Base-by-base conservation (phyloP, 257 asterid species). In the Voacanga thouarsii region DNA sequence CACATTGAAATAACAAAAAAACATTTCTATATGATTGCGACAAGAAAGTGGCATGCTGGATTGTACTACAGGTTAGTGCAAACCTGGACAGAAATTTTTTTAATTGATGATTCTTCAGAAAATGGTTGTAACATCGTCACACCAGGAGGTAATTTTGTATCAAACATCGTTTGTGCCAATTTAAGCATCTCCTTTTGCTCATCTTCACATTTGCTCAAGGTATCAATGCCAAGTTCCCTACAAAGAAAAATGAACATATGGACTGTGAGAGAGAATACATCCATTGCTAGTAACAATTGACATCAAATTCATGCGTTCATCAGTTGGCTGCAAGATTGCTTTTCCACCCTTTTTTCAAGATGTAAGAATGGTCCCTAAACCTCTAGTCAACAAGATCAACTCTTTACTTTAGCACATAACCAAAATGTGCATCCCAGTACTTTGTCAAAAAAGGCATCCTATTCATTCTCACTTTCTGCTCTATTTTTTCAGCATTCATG, bases 131-230 rank as follows among this genome's bases (percentile, higher is more conserved):
- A 75, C 94, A 92, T 90, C 2, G 81, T 90, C 47, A 92, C 95
- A 3, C 98, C 98, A 77, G 98, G 97, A 39, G 99, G 98, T 71
- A 96, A 88, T 89, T 92, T 92, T 45, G 99, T 96, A 79, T 96
- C 99, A 55, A 96, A 96, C 98, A 96, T 90, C 60, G 97, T 88
- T 56, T 90, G 88, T 24, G 99, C 97, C 87, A 96, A 84, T 79
- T 61, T 90, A 78, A 93, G 83, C 92, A 96, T 16, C 86, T 96
- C 97, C 47, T 85, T 80, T 80, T 88, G 92, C 85, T 90, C 97
- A 82, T 91, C 82, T 84, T 86, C 80, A 59, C 96, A 90, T 66
- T 85, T 89, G 88, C 87, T 83, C 76, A 90, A 74, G 79, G 97
- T 93, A 84, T 83, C 82, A 55, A 96, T 96, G 26, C 99, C 98